Percentiles rank a stretch among this genome's conserved stretches.
Conservation (phyloP, 2,329 filamentous ascomycete genomes). For the Trichoderma arundinaceum region DNA sequence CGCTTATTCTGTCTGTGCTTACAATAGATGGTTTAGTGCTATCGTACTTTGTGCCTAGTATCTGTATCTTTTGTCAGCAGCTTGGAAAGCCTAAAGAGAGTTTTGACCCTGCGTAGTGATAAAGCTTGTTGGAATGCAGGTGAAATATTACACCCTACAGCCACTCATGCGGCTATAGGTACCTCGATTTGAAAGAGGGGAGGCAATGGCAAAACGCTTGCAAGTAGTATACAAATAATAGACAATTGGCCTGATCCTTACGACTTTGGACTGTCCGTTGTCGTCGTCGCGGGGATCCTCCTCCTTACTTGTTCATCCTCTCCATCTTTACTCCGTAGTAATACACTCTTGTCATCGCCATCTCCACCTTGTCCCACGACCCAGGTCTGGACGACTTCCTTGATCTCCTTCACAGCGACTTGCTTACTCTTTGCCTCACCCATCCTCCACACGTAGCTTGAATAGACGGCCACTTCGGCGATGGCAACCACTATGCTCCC, state of each 20-base stretch:
- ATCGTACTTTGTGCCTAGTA: too few species aligned
- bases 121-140: too few species aligned
- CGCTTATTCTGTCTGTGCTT: not conserved
- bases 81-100: too few species aligned
- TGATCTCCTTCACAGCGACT: conserved; percentile 65
- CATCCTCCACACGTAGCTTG: conserved; percentile 74
- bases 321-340: conserved; percentile 38
- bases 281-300: conserved; percentile 34
- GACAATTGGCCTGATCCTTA: not conserved
- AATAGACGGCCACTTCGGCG: conserved; percentile 79
- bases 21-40: not conserved
- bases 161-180: too few species aligned
- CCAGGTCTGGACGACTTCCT: conserved; percentile 75
- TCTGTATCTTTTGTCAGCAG: too few species aligned
- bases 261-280: not conserved
- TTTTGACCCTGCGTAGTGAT: too few species aligned
- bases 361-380: conserved; percentile 54
- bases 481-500: conserved; percentile 73
- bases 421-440: conserved; percentile 70
- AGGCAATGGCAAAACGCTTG: not conserved
- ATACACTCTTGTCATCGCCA: conserved; percentile 36
- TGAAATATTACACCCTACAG: too few species aligned
- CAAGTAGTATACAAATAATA: not conserved
- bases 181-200: too few species aligned
- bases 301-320: conserved; percentile 39